Evolutionary conservation across 768 basidiomycete species (phyloP).

Genomic region (Macrolepiota dolichaula): DNA sequence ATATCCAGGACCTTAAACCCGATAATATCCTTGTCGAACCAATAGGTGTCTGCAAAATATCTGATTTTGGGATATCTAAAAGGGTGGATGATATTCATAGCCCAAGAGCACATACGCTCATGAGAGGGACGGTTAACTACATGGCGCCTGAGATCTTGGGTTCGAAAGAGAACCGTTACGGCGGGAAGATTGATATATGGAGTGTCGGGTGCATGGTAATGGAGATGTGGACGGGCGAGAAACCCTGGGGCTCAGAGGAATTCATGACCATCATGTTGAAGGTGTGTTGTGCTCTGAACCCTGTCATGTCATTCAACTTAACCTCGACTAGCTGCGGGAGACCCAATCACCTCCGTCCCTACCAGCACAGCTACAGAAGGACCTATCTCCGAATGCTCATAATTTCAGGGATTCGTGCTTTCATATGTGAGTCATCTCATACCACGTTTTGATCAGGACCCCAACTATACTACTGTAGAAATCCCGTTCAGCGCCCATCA

Average conservation of each 20-base stretch:
- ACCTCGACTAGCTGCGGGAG: conserved; percentile 52
- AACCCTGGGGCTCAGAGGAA: conserved; percentile 82
- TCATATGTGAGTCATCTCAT: conserved; percentile 47
- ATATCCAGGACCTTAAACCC: conserved; percentile 77
- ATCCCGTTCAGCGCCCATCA: conserved; percentile 67
- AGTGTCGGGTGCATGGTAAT: conserved; percentile 89
- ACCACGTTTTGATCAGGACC: neutral
- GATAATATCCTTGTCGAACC: conserved; percentile 93
- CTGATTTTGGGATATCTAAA: conserved; percentile 97
- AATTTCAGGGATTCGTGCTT: conserved; percentile 81
- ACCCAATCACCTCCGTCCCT: conserved; percentile 72
- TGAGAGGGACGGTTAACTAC: conserved; percentile 94
- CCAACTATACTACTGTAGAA: conserved; percentile 31
- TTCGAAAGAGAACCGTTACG: conserved; percentile 72
- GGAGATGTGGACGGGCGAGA: conserved; percentile 93
- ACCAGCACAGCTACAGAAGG: conserved; percentile 50
- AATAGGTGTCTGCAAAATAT: conserved; percentile 87
- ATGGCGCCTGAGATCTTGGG: conserved; percentile 91
- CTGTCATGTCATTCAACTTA: neutral
- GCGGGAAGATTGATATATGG: conserved; percentile 96
- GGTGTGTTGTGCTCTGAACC: conserved; percentile 37
- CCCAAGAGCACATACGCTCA: conserved; percentile 64
- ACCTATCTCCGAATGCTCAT: conserved; percentile 56
- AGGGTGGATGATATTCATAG: conserved; percentile 64
- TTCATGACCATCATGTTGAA: conserved; percentile 76